Evolutionary conservation across 202 grass and related monocot species (phyloP).

Genomic region (Carex arenaria): DNA sequence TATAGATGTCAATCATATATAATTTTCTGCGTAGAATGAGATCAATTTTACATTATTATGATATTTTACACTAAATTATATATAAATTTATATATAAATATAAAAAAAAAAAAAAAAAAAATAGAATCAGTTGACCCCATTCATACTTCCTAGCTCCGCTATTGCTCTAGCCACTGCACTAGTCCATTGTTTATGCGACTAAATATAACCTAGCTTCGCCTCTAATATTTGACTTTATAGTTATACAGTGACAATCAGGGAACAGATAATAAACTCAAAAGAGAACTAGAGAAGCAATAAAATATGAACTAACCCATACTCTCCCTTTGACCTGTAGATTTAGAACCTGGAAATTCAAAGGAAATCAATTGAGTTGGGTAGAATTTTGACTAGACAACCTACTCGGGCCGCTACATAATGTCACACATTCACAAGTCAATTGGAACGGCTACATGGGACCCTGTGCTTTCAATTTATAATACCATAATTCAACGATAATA

Average conservation of each 20-base stretch:
- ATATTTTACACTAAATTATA: no score
- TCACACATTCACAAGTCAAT: constrained; percentile 13
- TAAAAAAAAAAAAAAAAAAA: no score
- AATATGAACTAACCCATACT: constrained; percentile 4
- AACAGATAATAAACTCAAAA: not conserved
- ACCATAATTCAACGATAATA: not conserved
- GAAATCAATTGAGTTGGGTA: not conserved
- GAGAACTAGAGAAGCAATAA: not conserved
- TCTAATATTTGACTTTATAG: no score
- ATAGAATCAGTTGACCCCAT: no score
- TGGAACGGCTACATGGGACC: not conserved
- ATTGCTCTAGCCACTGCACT: no score
- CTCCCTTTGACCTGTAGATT: not conserved
- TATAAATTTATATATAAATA: no score
- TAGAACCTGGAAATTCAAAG: not conserved
- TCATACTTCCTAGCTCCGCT: no score
- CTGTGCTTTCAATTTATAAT: constrained; percentile 4
- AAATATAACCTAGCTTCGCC: no score
- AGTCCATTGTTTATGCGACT: no score
- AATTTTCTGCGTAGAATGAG: no score
- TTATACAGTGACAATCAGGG: not conserved
- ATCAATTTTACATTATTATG: no score
- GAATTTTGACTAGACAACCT: constrained; percentile 7
- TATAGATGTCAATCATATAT: no score
- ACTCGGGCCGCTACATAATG: constrained; percentile 4